Evolutionary conservation across 139 green algal genomes (phyloP).

Genomic region (Chlorella vulgaris): DNA sequence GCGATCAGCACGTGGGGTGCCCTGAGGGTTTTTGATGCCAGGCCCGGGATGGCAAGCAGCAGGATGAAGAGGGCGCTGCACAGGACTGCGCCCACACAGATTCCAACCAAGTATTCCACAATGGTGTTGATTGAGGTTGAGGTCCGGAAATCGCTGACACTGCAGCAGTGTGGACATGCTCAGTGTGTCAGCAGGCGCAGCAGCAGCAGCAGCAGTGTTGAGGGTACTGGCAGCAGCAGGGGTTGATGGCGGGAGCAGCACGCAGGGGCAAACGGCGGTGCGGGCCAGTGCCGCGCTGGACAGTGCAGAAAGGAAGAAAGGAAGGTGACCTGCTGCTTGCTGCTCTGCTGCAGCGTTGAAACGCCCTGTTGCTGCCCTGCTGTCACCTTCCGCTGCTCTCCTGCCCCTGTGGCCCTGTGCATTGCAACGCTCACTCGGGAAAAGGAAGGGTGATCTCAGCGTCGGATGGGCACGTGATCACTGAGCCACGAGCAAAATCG

Average conservation of each 20-base stretch:
- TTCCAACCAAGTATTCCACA: slow-evolving; percentile 4
- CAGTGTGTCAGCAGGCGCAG: not conserved
- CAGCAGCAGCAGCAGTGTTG: not conserved
- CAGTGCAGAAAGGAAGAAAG: too few relatives aligned
- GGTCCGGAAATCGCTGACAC: not conserved
- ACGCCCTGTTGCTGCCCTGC: too few relatives aligned
- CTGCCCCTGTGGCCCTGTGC: too few relatives aligned
- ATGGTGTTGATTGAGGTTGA: not conserved
- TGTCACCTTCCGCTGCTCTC: too few relatives aligned
- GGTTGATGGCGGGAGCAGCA: too few relatives aligned
- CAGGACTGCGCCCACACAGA: not conserved
- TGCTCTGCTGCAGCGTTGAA: too few relatives aligned
- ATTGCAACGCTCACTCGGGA: slow-evolving; percentile 5
- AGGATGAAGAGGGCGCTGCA: not conserved
- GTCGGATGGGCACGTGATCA: slow-evolving; percentile 18
- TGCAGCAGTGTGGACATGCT: not conserved
- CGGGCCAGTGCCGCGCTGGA: too few relatives aligned
- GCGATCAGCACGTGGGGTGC: not conserved
- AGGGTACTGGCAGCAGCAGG: too few relatives aligned
- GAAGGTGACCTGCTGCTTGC: too few relatives aligned
- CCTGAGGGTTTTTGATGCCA: not conserved
- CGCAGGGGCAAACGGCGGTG: too few relatives aligned
- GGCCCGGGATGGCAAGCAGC: not conserved
- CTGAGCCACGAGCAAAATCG: not conserved
- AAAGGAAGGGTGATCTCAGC: not conserved